Conservation (phyloP, 331 rosid genomes). For the Malus hybrid region DNA sequence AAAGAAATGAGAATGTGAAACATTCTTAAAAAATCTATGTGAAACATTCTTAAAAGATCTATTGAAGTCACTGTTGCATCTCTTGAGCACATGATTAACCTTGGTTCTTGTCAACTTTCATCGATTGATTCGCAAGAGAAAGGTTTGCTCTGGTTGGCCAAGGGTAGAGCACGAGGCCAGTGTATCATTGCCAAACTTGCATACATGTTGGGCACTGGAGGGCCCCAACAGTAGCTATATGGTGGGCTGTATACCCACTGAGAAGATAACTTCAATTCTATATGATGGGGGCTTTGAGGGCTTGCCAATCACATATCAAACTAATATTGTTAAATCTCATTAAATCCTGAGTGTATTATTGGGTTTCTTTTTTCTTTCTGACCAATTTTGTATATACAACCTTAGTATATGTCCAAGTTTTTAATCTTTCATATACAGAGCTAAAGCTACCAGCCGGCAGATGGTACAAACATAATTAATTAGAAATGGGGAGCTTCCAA, state of each 20-base stretch:
- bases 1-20: neutral
- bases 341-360: neutral
- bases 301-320: neutral
- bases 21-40: neutral
- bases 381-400: neutral
- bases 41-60: neutral
- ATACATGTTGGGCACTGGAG: neutral
- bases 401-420: neutral
- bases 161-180: neutral
- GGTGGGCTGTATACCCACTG: neutral
- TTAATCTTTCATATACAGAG: neutral
- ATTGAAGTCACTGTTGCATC: neutral
- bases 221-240: neutral
- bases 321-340: neutral
- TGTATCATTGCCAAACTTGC: neutral
- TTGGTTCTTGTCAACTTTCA: neutral
- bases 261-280: neutral
- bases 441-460: conserved; percentile 2
- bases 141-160: neutral
- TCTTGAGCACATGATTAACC: neutral
- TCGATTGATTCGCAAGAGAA: neutral
- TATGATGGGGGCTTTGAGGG: neutral
- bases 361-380: neutral
- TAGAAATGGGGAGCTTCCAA: conserved; percentile 6
- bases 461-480: conserved; percentile 7